Evolutionary conservation across 352 stramenopile genomes (phyloP).

Genomic region (Pythium graminicola): DNA sequence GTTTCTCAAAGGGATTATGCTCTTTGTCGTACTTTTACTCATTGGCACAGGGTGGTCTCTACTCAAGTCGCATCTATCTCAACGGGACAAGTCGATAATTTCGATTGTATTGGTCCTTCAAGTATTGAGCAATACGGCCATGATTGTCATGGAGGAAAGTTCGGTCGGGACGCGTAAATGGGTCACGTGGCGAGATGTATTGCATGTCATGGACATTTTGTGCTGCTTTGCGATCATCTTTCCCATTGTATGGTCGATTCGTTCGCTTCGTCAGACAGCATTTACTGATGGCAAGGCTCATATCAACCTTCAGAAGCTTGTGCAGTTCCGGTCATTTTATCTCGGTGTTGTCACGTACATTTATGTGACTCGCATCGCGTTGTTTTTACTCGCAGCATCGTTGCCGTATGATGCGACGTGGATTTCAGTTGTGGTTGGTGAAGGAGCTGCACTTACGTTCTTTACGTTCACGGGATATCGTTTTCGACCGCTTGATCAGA

Average conservation of each 20-base stretch:
- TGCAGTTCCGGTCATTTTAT: conserved; percentile 97
- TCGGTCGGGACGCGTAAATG: conserved; percentile 65
- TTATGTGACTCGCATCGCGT: conserved; percentile 96
- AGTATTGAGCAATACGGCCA: conserved; percentile 93
- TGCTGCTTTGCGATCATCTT: conserved; percentile 95
- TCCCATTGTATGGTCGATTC: conserved; percentile 96
- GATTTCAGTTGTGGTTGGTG: conserved; percentile 47
- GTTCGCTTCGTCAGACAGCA: conserved; percentile 66
- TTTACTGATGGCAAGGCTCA: conserved; percentile 87
- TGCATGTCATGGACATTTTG: conserved; percentile 95
- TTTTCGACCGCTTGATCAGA: conserved; percentile 88
- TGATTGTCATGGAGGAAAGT: conserved; percentile 83
- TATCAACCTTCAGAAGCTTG: conserved; percentile 88
- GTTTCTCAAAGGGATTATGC: conserved; percentile 93
- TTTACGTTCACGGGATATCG: conserved; percentile 88
- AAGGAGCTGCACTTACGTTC: conserved; percentile 88
- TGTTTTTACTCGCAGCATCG: conserved; percentile 90
- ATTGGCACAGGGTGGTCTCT: conserved; percentile 97
- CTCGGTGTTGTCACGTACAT: conserved; percentile 96
- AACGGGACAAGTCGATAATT: conserved; percentile 93
- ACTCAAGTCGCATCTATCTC: conserved; percentile 93
- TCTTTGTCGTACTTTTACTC: conserved; percentile 97
- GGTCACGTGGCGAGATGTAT: conserved; percentile 78
- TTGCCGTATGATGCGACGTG: conserved; percentile 89
- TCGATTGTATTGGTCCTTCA: conserved; percentile 90